These are phyloP conservation scores for Taphrina confusa DNA, from an alignment of 1,139 yeast species.

Conservation along the genomic window DNA sequence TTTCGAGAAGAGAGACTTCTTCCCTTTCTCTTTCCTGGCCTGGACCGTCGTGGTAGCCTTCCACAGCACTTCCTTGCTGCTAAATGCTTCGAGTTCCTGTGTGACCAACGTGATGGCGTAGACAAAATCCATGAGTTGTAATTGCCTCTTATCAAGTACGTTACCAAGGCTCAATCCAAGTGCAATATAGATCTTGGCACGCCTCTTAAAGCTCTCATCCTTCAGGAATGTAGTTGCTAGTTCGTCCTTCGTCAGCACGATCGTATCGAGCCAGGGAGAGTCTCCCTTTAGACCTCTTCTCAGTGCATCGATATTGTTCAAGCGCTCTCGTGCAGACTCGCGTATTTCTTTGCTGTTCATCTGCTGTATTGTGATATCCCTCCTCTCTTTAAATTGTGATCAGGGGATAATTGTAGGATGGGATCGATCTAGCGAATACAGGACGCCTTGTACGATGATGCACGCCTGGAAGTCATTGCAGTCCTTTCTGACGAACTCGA, in stretches of 20 bases:
- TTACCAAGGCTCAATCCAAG: slow-evolving; percentile 10
- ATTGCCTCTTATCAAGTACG: slow-evolving; percentile 1
- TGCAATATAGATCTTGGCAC: slow-evolving; percentile 1
- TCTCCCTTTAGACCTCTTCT: not conserved
- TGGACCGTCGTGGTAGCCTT: not conserved
- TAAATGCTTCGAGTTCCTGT: slow-evolving; percentile 9
- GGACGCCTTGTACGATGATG: too few species aligned
- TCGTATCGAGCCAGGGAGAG: slow-evolving; percentile 14
- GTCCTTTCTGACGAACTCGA: too few species aligned
- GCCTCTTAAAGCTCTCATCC: not conserved
- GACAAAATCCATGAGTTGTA: slow-evolving; percentile 18
- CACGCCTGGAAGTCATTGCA: too few species aligned
- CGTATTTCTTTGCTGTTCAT: slow-evolving; percentile 3
- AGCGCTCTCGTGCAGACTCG: not conserved
- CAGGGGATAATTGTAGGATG: too few species aligned
- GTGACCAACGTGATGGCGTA: slow-evolving; percentile 7
- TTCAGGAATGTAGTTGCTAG: not conserved
- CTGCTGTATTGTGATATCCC: too few species aligned
- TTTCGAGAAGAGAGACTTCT: slow-evolving; percentile 1
- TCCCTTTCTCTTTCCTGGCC: slow-evolving; percentile 8
- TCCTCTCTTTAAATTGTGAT: too few species aligned
- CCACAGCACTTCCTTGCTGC: not conserved
- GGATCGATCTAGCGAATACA: too few species aligned
- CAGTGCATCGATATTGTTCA: not conserved
- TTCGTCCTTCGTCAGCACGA: slow-evolving; percentile 2